Percentiles rank a stretch among this genome's conserved stretches.
Evolutionary conservation across 164 flowering plant species (phyloP).

Genomic region (Pachysandra terminalis): DNA sequence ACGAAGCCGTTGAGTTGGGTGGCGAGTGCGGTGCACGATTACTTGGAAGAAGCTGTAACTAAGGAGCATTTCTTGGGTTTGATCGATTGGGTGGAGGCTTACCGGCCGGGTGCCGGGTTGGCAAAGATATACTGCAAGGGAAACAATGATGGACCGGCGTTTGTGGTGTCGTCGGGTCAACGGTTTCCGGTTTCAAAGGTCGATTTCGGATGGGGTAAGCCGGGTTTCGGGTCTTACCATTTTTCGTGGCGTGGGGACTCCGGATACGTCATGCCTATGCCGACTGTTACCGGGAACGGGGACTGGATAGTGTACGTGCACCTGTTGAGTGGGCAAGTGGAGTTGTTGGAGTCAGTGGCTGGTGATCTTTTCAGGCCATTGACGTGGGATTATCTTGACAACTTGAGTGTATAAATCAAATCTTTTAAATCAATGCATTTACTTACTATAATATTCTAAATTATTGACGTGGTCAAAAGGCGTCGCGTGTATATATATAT

Average conservation of each 20-base stretch:
- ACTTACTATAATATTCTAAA: too few species aligned
- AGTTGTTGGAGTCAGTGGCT: conserved; percentile 35
- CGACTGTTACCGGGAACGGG: conserved; percentile 34
- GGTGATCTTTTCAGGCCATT: conserved; percentile 35
- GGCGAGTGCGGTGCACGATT: conserved; percentile 35
- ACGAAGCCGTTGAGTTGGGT: conserved; percentile 33
- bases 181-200: conserved; percentile 38
- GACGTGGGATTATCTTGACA: conserved; percentile 14
- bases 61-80: conserved; percentile 53
- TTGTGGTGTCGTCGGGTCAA: conserved; percentile 60
- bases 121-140: conserved; percentile 34
- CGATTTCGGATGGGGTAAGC: conserved; percentile 65
- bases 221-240: conserved; percentile 48
- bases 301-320: conserved; percentile 68
- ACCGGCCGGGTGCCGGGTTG: conserved; percentile 34
- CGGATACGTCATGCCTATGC: conserved; percentile 71
- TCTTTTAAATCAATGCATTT: too few species aligned
- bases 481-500: too few species aligned
- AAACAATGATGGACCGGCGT: conserved; percentile 36
- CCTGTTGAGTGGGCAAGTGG: conserved; percentile 29
- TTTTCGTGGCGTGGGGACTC: conserved; percentile 48
- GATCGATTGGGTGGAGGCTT: conserved; percentile 62
- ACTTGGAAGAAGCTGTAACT: conserved; percentile 22
- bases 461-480: too few species aligned
- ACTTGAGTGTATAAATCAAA: too few species aligned